Evolutionary conservation across 2,329 filamentous ascomycete genomes (phyloP).

Genomic region (Penicillium sumatraense): DNA sequence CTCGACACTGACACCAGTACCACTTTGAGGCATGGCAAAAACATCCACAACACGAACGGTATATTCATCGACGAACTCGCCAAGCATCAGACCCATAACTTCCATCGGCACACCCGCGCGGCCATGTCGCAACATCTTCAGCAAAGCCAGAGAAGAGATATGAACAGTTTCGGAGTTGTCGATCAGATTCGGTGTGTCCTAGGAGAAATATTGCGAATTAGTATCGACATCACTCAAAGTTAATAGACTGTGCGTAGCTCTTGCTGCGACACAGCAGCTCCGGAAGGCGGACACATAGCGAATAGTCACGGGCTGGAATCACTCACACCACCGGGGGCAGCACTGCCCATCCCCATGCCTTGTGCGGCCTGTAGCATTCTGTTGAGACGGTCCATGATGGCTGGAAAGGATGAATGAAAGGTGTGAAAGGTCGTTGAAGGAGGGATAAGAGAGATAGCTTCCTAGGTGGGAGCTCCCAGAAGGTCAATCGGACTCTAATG

Average conservation of each 20-base stretch:
- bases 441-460: conserved; percentile 31
- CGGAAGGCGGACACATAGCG: conserved; percentile 6
- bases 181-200: conserved; percentile 91
- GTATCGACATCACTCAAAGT: background rate
- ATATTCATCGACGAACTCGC: conserved; percentile 98
- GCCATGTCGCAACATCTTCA: conserved; percentile 99
- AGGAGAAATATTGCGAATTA: conserved; percentile 4
- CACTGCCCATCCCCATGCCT: conserved; percentile 56
- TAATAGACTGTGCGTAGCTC: background rate
- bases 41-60: conserved; percentile 98
- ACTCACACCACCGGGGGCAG: conserved; percentile 47
- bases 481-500: conserved; percentile 12
- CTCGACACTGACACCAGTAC: conserved; percentile 97
- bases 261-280: conserved; percentile 6
- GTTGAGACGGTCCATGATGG: conserved; percentile 85
- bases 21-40: conserved; percentile 98
- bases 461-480: conserved; percentile 35
- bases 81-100: conserved; percentile 99
- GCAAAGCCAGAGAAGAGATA: conserved; percentile 92
- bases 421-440: conserved; percentile 17
- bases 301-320: background rate
- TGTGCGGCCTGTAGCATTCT: conserved; percentile 79
- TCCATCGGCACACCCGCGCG: conserved; percentile 99
- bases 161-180: conserved; percentile 99
- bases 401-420: conserved; percentile 22